Conservation (phyloP, 139 green algal genomes). For the Chlorella sp. region DNA sequence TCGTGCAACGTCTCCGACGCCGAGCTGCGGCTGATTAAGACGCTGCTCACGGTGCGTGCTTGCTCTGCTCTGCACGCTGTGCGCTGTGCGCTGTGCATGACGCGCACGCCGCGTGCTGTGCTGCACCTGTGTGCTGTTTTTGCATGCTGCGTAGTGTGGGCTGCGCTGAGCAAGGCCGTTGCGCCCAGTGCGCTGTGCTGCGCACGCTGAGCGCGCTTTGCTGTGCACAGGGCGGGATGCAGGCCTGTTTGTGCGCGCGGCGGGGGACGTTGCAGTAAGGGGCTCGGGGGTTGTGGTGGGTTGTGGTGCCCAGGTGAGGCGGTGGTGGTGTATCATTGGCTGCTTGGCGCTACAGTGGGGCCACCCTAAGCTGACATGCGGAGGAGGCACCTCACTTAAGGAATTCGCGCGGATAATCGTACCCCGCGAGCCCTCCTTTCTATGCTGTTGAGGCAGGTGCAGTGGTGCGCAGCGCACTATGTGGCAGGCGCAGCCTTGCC, state of each 20-base stretch:
- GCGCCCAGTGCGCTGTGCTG: not conserved
- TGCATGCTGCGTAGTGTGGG: no score
- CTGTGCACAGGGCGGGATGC: not conserved
- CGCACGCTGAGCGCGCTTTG: not conserved
- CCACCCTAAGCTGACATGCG: no score
- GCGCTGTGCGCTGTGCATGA: no score
- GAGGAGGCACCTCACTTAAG: no score
- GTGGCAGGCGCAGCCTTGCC: not conserved
- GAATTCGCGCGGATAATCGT: no score
- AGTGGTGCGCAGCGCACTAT: not conserved
- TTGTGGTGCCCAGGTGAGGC: not conserved
- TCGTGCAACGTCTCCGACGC: constrained; percentile 29
- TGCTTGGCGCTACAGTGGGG: no score
- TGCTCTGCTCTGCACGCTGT: no score
- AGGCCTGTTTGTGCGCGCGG: not conserved
- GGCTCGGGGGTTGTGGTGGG: not conserved
- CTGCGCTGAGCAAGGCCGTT: no score
- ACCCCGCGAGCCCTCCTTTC: no score
- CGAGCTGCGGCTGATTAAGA: constrained; percentile 42
- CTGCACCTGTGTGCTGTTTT: no score
- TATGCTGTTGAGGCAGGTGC: no score
- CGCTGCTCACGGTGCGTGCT: not conserved
- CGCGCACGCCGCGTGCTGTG: no score
- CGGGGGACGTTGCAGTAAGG: not conserved
- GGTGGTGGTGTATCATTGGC: not conserved